A percentile compares a stretch with the other conserved stretches of the same genome.
phyloP scores from a whole-genome alignment of 108 stramenopile genomes.

The Seminavis robusta region DNA sequence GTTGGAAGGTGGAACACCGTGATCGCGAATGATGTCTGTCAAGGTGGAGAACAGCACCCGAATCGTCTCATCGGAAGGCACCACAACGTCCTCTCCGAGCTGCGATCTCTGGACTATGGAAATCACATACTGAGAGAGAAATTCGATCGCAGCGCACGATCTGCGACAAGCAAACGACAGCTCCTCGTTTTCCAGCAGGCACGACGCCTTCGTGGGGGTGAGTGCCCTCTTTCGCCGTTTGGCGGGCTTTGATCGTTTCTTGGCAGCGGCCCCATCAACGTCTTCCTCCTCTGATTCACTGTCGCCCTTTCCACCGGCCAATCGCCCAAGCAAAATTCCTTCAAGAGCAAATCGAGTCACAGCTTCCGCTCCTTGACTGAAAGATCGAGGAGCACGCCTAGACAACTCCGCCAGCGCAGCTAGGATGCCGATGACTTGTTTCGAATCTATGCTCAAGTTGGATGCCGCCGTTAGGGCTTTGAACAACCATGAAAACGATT shows the following conservation, averaged over 20 bases:
- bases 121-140: constrained; percentile 64
- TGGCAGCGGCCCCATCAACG: constrained; percentile 9
- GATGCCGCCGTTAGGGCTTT: constrained; percentile 60
- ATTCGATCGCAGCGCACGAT: constrained; percentile 71
- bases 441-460: constrained; percentile 34
- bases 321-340: constrained; percentile 48
- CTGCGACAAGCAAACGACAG: constrained; percentile 56
- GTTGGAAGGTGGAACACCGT: constrained; percentile 49
- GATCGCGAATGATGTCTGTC: constrained; percentile 43
- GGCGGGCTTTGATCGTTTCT: constrained; percentile 3
- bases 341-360: constrained; percentile 67
- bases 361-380: constrained; percentile 48
- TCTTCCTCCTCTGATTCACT: constrained; percentile 28
- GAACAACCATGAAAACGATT: constrained; percentile 49
- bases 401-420: constrained; percentile 67
- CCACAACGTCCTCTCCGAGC: no score
- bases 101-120: no score
- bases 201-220: constrained; percentile 3
- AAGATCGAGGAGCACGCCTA: constrained; percentile 64
- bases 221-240: constrained; percentile 2
- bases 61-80: no score
- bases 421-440: constrained; percentile 49
- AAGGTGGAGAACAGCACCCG: no score
- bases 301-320: constrained; percentile 17
- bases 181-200: constrained; percentile 32